Evolutionary conservation across 2,329 filamentous ascomycete genomes (phyloP), one percentile per base, ranked within the genome.

Genomic region (Penicillium hordei): DNA sequence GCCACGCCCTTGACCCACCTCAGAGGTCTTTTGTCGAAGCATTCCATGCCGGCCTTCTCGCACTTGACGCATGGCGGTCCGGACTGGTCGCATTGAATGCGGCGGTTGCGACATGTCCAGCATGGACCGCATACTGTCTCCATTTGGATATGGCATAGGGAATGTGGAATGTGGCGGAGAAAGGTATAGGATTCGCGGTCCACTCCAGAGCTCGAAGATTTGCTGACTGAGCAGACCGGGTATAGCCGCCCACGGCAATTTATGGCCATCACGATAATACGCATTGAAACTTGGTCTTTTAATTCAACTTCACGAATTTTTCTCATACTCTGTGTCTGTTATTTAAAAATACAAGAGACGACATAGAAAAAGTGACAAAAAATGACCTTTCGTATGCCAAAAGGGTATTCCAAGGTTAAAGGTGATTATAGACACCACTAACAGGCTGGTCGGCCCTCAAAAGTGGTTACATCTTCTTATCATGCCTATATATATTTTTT

Each of bases 1-100:
- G 70, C 69, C n/a, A 73, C 69, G 6, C 72, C 72, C 45, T 71
- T 65, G 5, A 74, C 72, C 72, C 72, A 75, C 63, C 70, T 59
- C 4, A 73, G 46, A 5, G 72, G 72, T 21, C 72, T 62, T 58
- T 69, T 69, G 34, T 71, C 67, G 33, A 67, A 63, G 45, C 72
- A 75, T 64, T 74, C 66, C 9, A 74, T 31, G 3, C 70, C 72
- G 10, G 68, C 67, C 39, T 70, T 74, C 38, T 65, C 48, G 46
- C 72, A 75, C 63, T 75, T 75, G 27, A 49, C 54, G 48, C 72
- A 75, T 7, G 72, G 72, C 1, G 53, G 48, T 15, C 61, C 52
- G 5, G 68, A 63, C 50, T 62, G 69, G 52, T 73, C 70, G 57
- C 72, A 75, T 60, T 73, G 70, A 43, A 75, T 68, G 50, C 68